Evolutionary conservation across 192 early-diverging fungal species (phyloP).

Genomic region (Gorgonomyces haynaldii): DNA sequence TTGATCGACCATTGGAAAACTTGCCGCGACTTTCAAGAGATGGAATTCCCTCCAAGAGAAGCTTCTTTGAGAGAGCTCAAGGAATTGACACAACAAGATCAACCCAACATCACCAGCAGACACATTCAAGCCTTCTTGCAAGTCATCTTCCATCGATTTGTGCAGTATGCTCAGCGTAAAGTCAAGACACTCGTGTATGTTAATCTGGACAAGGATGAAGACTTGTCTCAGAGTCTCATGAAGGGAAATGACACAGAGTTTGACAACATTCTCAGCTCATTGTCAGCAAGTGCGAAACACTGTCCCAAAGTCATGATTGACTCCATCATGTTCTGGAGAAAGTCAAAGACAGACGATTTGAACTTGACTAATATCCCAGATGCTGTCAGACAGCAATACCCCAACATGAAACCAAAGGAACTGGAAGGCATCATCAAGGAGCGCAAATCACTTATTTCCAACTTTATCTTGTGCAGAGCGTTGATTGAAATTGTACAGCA

Average conservation of each 20-base stretch:
- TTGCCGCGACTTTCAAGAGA: too few relatives aligned
- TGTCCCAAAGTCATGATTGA: conserved; percentile 72
- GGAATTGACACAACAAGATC: too few relatives aligned
- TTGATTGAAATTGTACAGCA: conserved; percentile 74
- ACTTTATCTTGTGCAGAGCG: conserved; percentile 74
- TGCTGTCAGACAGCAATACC: conserved; percentile 14
- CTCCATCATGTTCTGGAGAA: conserved; percentile 42
- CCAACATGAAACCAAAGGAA: conserved; percentile 27
- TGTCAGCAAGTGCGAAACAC: conserved; percentile 71
- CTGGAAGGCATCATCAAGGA: conserved; percentile 46
- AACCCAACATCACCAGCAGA: too few relatives aligned
- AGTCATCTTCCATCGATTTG: too few relatives aligned
- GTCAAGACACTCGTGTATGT: too few relatives aligned
- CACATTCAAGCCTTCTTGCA: too few relatives aligned
- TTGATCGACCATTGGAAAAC: too few relatives aligned
- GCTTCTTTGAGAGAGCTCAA: too few relatives aligned
- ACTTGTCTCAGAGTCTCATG: conserved; percentile 10
- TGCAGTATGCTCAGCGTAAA: too few relatives aligned
- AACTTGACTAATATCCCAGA: conserved; percentile 11
- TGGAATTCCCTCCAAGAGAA: too few relatives aligned
- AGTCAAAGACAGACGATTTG: conserved; percentile 9
- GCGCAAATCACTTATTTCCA: conserved; percentile 37
- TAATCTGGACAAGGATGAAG: neutral
- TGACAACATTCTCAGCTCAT: conserved; percentile 64
- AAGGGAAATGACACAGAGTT: conserved; percentile 55